Evolutionary conservation across 495 filamentous ascomycete species (phyloP).

Genomic region (Pyrenopolyporus hunteri): DNA sequence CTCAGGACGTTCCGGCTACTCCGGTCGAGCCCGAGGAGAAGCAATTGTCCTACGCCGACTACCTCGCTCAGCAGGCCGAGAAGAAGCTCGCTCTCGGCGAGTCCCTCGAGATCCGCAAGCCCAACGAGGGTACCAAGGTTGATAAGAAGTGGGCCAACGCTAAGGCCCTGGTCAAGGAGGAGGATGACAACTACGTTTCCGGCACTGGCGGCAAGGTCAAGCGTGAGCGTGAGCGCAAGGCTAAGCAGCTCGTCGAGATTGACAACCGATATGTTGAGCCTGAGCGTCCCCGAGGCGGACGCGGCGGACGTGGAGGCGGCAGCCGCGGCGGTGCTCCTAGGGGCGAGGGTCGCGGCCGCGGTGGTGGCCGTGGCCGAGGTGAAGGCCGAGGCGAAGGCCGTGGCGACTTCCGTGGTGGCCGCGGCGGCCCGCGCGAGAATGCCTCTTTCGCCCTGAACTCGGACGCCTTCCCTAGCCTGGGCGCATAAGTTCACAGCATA

Average conservation of each 20-base stretch:
- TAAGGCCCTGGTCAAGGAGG: slow-evolving; percentile 74
- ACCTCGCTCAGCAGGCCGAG: slow-evolving; percentile 84
- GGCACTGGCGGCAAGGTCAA: slow-evolving; percentile 78
- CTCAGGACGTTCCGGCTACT: slow-evolving; percentile 40
- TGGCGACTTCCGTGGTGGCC: slow-evolving; percentile 50
- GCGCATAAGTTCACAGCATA: slow-evolving; percentile 46
- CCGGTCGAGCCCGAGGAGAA: slow-evolving; percentile 80
- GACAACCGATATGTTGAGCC: slow-evolving; percentile 79
- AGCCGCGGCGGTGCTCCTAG: slow-evolving; percentile 56
- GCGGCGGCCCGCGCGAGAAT: slow-evolving; percentile 43
- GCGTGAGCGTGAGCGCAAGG: slow-evolving; percentile 89
- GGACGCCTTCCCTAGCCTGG: slow-evolving; percentile 77
- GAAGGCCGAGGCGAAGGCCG: slow-evolving; percentile 53
- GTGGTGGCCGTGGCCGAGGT: slow-evolving; percentile 56
- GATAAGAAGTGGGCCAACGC: slow-evolving; percentile 93
- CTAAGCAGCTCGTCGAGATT: slow-evolving; percentile 86
- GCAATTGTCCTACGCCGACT: slow-evolving; percentile 84
- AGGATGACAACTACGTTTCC: slow-evolving; percentile 78
- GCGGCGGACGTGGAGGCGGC: slow-evolving; percentile 61
- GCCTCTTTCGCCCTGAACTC: slow-evolving; percentile 66
- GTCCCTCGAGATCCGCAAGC: slow-evolving; percentile 72
- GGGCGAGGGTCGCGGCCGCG: slow-evolving; percentile 56
- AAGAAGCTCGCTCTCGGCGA: slow-evolving; percentile 76
- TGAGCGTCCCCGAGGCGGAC: slow-evolving; percentile 59
- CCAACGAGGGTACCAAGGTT: slow-evolving; percentile 84